phyloP scores from a whole-genome alignment of 2,329 filamentous ascomycete genomes.

The Fusarium anguioides region DNA sequence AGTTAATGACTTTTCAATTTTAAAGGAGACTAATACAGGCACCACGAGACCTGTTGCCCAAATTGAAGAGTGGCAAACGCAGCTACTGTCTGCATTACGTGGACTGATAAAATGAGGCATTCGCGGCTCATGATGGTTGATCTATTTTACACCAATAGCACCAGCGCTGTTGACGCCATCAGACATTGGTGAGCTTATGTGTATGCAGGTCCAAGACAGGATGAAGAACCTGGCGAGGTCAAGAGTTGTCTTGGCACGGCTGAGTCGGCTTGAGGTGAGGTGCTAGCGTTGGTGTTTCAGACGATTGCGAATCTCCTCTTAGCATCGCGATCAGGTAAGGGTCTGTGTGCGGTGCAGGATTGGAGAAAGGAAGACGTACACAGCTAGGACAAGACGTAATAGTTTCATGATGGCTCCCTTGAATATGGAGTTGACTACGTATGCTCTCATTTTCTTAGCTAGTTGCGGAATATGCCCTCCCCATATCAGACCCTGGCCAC shows the following conservation, averaged over 20 bases:
- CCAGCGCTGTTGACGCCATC: conserved; percentile 11
- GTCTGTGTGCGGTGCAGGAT: background rate
- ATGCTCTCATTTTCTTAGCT: conserved; percentile 10
- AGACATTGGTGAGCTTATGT: background rate
- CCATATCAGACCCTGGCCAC: conserved; percentile 14
- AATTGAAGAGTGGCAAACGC: background rate
- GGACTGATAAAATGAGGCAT: conserved; percentile 29
- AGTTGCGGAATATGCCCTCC: conserved; percentile 5
- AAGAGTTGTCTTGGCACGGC: conserved; percentile 28
- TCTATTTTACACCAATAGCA: conserved; percentile 26
- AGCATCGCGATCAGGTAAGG: conserved; percentile 15
- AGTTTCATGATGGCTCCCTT: conserved; percentile 23
- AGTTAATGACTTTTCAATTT: background rate
- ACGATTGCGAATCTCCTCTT: conserved; percentile 5
- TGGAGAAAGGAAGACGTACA: conserved; percentile 15
- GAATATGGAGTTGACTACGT: conserved; percentile 27
- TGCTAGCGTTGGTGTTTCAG: conserved; percentile 18
- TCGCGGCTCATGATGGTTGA: conserved; percentile 9
- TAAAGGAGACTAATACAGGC: background rate
- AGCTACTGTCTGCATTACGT: conserved; percentile 28
- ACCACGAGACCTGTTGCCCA: background rate
- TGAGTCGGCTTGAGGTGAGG: conserved; percentile 15
- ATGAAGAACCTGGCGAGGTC: conserved; percentile 5
- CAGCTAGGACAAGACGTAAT: conserved; percentile 24
- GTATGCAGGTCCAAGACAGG: conserved; percentile 7